Base-by-base conservation (phyloP, 163 green algal species). In the Scenedesmus sp. region DNA sequence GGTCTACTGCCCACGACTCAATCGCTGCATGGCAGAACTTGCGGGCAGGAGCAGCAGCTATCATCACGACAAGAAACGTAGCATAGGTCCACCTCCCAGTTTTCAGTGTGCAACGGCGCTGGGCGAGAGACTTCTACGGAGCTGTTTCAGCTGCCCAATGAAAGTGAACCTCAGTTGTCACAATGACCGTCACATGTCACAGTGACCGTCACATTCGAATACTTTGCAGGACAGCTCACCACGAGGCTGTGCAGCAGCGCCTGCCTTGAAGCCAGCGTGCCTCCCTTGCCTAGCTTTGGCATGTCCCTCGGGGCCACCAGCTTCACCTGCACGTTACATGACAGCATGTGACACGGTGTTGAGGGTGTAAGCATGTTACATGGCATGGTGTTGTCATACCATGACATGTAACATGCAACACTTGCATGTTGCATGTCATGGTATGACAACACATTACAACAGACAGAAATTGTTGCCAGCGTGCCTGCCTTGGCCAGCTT, bases 201-300 rank as follows among this genome's bases (percentile, higher is more conserved):
- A 46, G 34, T 46, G 34, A 46, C 34, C 34, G 34, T 46, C 59
- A 64, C 59, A 64, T 9, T 64, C 10, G 59, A 9, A 64, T 10
- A 64, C 7, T 9, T 10, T 64, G 10, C 10, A 64, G 59, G 34
- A 64, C 18, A 13, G 10, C 70, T 79, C 23, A 79, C 77, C 46
- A 54, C 81, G 5, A 77, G 60, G 16, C 59, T 94, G 93, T 98
- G 97, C 79, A 98, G 88, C 23, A 98, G 94, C 0, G 94, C 94
- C 83, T 95, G 92, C 4, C 96, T 90, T 8, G 93, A 96, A 54
- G 94, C 93, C 20, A 97, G 74, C 4, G 90, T 96, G 55, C 96
- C 96, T 23, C 95, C 96, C 34, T 97, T 97, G 46, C 96, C 95
- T 4, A 96, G 92, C 23, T 94, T 93, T 4, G 89, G 93, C 67